These are phyloP conservation scores for Floccularia luteovirens DNA, from an alignment of 768 basidiomycete genomes.

Conservation along the genomic window DNA sequence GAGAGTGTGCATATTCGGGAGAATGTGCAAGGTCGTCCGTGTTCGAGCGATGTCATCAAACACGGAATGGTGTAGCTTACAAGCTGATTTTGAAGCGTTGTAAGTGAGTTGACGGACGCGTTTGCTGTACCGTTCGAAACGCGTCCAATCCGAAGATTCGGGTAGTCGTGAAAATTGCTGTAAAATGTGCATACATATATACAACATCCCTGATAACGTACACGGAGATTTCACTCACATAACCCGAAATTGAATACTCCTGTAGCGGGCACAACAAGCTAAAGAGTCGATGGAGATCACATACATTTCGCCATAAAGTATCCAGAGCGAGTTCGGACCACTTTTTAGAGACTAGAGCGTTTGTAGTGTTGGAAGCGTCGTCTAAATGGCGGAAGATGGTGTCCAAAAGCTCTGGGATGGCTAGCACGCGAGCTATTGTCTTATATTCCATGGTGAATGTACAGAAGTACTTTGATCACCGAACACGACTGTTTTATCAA, in stretches of 20 bases:
- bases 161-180: slow-evolving; percentile 35
- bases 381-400: slow-evolving; percentile 46
- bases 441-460: too few species aligned
- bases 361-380: slow-evolving; percentile 26
- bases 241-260: slow-evolving; percentile 11
- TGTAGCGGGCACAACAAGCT: slow-evolving; percentile 38
- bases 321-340: slow-evolving; percentile 57
- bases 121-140: slow-evolving; percentile 45
- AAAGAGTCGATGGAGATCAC: slow-evolving; percentile 37
- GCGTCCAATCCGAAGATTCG: slow-evolving; percentile 43
- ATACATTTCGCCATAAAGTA: slow-evolving; percentile 48
- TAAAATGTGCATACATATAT: too few species aligned
- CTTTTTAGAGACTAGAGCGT: slow-evolving; percentile 46
- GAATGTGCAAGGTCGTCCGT: slow-evolving; percentile 40
- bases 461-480: too few species aligned
- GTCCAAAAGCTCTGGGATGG: slow-evolving; percentile 53
- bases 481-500: too few species aligned
- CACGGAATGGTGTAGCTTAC: slow-evolving; percentile 21
- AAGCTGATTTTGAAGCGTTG: slow-evolving; percentile 9
- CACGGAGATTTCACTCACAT: slow-evolving; percentile 16
- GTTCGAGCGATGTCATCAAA: slow-evolving; percentile 54
- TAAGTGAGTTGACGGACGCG: slow-evolving; percentile 34
- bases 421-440: slow-evolving; percentile 43
- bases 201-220: background rate
- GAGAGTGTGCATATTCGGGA: slow-evolving; percentile 48